Evolutionary conservation across 2,329 filamentous ascomycete species (phyloP).

Genomic region (Hortaea sp.): DNA sequence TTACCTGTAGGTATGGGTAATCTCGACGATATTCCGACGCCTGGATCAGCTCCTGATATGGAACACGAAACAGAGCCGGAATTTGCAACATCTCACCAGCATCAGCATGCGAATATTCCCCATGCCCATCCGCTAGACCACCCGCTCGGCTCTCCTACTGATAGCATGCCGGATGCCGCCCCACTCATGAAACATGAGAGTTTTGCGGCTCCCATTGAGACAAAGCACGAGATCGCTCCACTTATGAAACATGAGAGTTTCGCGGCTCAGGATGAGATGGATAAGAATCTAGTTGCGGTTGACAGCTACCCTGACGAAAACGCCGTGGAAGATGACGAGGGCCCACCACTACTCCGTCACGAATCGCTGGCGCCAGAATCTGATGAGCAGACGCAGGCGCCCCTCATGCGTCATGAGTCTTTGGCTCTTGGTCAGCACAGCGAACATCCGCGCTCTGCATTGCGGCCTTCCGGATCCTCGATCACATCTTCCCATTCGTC

Average conservation of each 20-base stretch:
- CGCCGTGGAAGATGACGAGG: slow-evolving; percentile 8
- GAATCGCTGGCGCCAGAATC: slow-evolving; percentile 22
- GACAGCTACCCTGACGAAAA: slow-evolving; percentile 6
- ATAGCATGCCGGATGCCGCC: neutral
- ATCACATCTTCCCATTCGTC: neutral
- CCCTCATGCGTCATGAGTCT: slow-evolving; percentile 25
- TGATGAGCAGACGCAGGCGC: slow-evolving; percentile 18
- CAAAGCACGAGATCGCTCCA: neutral
- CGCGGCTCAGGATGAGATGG: slow-evolving; percentile 24
- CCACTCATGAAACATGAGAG: slow-evolving; percentile 8
- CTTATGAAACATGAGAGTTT: slow-evolving; percentile 18
- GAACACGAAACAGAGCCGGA: neutral
- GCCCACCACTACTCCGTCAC: slow-evolving; percentile 27
- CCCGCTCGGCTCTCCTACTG: neutral
- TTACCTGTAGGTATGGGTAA: slow-evolving; percentile 5
- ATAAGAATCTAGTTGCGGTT: neutral
- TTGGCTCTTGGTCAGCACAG: slow-evolving; percentile 12
- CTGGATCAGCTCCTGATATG: neutral
- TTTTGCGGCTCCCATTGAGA: neutral
- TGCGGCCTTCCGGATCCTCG: slow-evolving; percentile 1
- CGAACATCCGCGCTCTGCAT: slow-evolving; percentile 1
- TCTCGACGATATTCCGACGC: neutral
- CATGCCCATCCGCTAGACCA: neutral
- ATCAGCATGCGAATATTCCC: neutral
- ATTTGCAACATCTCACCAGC: neutral